A percentile compares a stretch with the other conserved stretches of the same genome.
These are phyloP conservation scores for Parsonsia alboflavescens DNA, from an alignment of 257 asterid genomes.

Conservation along the genomic window DNA sequence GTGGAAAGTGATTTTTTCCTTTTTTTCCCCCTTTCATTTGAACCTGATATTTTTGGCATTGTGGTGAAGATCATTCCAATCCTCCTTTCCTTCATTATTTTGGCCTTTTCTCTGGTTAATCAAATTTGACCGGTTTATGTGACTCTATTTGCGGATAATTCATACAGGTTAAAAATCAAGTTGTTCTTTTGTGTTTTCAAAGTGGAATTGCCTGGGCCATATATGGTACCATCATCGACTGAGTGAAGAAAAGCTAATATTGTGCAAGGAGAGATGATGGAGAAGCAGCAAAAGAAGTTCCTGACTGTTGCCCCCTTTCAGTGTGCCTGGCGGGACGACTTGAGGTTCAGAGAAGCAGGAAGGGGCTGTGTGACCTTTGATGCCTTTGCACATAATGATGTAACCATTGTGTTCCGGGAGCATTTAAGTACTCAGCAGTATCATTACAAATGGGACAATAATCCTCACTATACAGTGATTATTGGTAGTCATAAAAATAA, in stretches of 20 bases:
- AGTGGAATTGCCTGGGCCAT: neutral
- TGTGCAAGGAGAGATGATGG: constrained; percentile 34
- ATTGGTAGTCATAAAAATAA: constrained; percentile 95
- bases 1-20: neutral
- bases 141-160: neutral
- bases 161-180: constrained; percentile 7
- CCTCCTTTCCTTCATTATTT: neutral
- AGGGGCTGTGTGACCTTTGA: constrained; percentile 96
- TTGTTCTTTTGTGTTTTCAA: neutral
- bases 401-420: constrained; percentile 88
- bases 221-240: constrained; percentile 4
- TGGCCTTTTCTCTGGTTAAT: constrained; percentile 5
- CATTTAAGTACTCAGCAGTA: constrained; percentile 90
- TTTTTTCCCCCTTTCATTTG: neutral
- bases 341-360: constrained; percentile 88
- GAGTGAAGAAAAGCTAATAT: constrained; percentile 17
- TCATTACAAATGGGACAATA: constrained; percentile 89
- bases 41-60: constrained; percentile 16
- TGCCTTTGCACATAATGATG: constrained; percentile 95
- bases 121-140: neutral
- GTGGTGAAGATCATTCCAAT: neutral
- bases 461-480: constrained; percentile 93
- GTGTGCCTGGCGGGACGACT: constrained; percentile 89
- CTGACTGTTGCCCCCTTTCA: constrained; percentile 95
- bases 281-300: constrained; percentile 60